phyloP scores from a whole-genome alignment of 2,329 filamentous ascomycete species.

The Sporothrix pseudoabietina region DNA sequence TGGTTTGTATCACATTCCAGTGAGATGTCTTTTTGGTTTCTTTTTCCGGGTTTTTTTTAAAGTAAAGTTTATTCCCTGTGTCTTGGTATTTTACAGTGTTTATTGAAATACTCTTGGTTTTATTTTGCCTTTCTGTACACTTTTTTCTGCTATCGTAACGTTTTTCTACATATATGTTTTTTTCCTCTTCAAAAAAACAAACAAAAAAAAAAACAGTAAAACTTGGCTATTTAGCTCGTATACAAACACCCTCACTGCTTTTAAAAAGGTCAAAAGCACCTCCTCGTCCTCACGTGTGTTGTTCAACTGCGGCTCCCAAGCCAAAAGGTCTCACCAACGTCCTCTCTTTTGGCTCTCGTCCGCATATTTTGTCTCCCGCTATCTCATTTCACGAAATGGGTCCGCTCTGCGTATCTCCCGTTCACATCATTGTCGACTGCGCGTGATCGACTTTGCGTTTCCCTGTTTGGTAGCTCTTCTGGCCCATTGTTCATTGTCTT shows the following conservation, averaged over 20 bases:
- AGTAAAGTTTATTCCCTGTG: not conserved
- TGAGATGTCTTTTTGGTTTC: not conserved
- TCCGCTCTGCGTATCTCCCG: not conserved
- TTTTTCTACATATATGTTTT: not conserved
- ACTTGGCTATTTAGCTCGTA: too few relatives aligned
- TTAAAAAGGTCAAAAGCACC: too few relatives aligned
- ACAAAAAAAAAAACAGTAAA: not conserved
- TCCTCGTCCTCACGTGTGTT: not conserved
- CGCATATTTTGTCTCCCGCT: not conserved
- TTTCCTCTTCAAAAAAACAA: not conserved
- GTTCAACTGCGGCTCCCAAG: not conserved
- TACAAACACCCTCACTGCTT: too few relatives aligned
- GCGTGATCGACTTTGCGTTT: not conserved
- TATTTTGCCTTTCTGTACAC: not conserved
- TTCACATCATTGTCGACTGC: not conserved
- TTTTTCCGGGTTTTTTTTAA: not conserved
- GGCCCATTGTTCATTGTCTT: not conserved
- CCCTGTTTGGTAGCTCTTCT: not conserved
- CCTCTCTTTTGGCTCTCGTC: not conserved
- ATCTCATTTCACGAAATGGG: constrained; percentile 1
- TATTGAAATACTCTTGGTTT: not conserved
- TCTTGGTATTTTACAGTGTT: not conserved
- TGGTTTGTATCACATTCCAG: constrained; percentile 6
- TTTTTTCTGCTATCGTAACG: not conserved
- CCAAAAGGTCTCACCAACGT: not conserved